Conservation (phyloP, 1,284 basidiomycete species). For the Apiotrichum porosum region DNA sequence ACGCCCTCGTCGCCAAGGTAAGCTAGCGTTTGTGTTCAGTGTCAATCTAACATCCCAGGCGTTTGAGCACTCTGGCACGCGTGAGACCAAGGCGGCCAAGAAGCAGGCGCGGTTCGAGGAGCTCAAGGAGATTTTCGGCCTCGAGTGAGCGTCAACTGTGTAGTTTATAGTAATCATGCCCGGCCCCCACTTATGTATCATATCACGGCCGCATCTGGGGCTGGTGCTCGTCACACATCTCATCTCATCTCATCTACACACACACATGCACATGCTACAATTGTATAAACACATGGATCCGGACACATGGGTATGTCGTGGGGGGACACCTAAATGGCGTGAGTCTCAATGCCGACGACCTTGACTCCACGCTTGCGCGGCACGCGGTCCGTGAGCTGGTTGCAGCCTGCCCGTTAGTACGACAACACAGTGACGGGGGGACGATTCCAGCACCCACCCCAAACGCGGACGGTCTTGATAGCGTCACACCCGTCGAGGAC, state of each 20-base stretch:
- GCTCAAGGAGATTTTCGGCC: conserved; percentile 42
- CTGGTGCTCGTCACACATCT: too few relatives aligned
- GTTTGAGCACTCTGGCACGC: conserved; percentile 38
- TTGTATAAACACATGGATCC: too few relatives aligned
- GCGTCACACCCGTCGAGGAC: conserved; percentile 56
- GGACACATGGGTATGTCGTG: too few relatives aligned
- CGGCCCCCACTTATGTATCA: too few relatives aligned
- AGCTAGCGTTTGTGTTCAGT: neutral
- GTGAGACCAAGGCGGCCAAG: conserved; percentile 29
- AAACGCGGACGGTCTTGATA: conserved; percentile 39
- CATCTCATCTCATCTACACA: too few relatives aligned
- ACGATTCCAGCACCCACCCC: conserved; percentile 37
- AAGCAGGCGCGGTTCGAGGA: conserved; percentile 43
- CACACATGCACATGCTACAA: too few relatives aligned
- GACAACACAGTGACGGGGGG: neutral
- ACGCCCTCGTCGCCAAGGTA: conserved; percentile 38
- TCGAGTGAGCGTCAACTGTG: too few relatives aligned
- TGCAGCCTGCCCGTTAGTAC: conserved; percentile 35
- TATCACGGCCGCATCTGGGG: too few relatives aligned
- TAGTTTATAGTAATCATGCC: too few relatives aligned
- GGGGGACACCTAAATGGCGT: too few relatives aligned
- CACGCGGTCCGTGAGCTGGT: conserved; percentile 44
- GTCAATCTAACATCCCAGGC: conserved; percentile 23
- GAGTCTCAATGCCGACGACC: conserved; percentile 49
- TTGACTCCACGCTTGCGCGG: conserved; percentile 46